Evolutionary conservation across 192 early-diverging fungal genomes (phyloP).

Genomic region (Entrophospora sp.): DNA sequence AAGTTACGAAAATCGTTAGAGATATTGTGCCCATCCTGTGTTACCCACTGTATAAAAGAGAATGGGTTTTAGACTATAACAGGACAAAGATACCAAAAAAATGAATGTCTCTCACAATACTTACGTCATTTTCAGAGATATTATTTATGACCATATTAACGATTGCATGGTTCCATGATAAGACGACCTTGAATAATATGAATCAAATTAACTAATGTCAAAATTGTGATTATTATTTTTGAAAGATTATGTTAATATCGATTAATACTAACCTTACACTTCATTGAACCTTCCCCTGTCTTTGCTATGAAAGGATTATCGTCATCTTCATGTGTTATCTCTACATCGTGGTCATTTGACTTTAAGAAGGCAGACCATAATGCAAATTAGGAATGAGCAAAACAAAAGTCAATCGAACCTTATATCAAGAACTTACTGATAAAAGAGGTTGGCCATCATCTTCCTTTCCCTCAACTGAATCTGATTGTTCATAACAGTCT

Average conservation of each 20-base stretch:
- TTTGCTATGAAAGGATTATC: conserved; percentile 8
- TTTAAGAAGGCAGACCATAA: not conserved
- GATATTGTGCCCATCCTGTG: not conserved
- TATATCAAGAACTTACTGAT: not conserved
- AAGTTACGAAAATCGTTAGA: conserved; percentile 12
- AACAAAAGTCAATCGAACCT: not conserved
- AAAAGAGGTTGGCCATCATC: not conserved
- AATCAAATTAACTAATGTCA: conserved; percentile 2
- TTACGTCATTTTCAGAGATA: conserved; percentile 8
- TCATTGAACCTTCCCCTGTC: not conserved
- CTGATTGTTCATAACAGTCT: not conserved
- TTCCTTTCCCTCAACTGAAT: not conserved
- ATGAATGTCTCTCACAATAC: not conserved
- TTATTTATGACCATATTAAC: not conserved
- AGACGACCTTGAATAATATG: conserved; percentile 5
- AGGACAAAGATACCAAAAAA: conserved; percentile 7
- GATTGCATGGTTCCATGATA: not conserved
- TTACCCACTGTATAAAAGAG: conserved; percentile 8
- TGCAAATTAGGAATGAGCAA: not conserved
- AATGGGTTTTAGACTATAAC: not conserved
- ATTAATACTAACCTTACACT: conserved; percentile 14
- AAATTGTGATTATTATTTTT: not conserved
- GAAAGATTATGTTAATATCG: conserved; percentile 1
- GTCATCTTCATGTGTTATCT: not conserved
- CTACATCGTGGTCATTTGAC: not conserved